Base-by-base conservation (phyloP, 2,329 filamentous ascomycete species). In the Pseudogymnoascus sp. region DNA sequence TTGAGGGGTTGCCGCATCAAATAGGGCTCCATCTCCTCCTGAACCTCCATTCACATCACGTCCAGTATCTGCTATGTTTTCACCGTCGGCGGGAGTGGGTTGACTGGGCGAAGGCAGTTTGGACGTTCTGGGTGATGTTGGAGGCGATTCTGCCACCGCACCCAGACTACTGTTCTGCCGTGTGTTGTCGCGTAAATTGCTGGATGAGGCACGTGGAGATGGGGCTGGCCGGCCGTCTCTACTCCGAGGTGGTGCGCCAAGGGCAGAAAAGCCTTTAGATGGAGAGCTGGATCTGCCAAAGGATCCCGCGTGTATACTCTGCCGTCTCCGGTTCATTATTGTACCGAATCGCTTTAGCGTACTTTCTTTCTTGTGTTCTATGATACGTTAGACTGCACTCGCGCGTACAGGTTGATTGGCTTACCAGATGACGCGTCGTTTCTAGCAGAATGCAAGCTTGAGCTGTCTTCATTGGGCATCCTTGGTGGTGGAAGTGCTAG, bases 291-390 rank as follows among this genome's bases (percentile, higher is more conserved):
- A 68, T 60, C 71, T 76, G 81, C 63, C 77, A 82, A 71, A 82
- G 87, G 42, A 62, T 74, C 86, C 77, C 64, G 80, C 80, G 73
- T 89, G 79, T 62, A 89, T 78, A 72, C 86, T 89, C 72, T 88
- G 85, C 39, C 87, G 79, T 63, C 85, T 77, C 21, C 85, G 80
- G 29, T 83, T 82, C 48, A 90, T 80, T 77, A 90, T 87, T 10
- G 87, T 90, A 13, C 87, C 87, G 60, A 90, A 80, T 61, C 86
- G 81, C 67, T 72, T 74, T 52, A 76, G 65, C 8, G 72, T 72
- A 68, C 82, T 84, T 55, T 85, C 79, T 42, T 86, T 70, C 67
- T 81, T 84, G 62, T 82, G 82, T 68, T 84, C 82, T 73, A 66
- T 61, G 36, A 60, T 21, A 73, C 63, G 74, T 71, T 67, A 18